Evolutionary conservation across 257 asterid genomes (phyloP).

Genomic region (Ophiorrhiza pumila): DNA sequence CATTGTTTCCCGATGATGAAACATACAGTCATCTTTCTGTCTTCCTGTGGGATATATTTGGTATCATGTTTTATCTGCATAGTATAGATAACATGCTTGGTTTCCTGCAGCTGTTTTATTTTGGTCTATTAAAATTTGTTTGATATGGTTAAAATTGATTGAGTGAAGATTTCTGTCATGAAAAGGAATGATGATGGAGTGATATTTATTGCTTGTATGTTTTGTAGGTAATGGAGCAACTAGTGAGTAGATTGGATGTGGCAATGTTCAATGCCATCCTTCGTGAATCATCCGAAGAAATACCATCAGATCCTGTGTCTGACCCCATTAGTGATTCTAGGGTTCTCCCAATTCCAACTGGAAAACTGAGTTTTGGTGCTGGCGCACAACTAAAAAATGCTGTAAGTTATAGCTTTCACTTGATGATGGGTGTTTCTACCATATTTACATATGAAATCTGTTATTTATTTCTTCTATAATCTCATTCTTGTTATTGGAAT

Average conservation of each 20-base stretch:
- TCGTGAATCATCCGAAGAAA: conserved; percentile 72
- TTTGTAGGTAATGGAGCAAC: conserved; percentile 82
- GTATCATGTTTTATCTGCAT: neutral
- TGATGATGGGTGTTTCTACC: neutral
- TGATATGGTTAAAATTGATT: neutral
- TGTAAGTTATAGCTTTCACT: conserved; percentile 42
- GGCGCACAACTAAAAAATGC: conserved; percentile 91
- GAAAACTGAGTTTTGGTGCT: conserved; percentile 78
- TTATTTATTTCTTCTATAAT: neutral
- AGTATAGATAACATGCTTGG: neutral
- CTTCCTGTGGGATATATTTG: neutral
- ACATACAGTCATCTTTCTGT: neutral
- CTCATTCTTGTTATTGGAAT: neutral
- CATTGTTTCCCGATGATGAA: neutral
- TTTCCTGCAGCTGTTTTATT: neutral
- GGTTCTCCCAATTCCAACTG: conserved; percentile 84
- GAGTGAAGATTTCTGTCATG: neutral
- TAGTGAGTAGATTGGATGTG: conserved; percentile 79
- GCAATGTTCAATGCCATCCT: conserved; percentile 97
- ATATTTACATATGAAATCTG: neutral
- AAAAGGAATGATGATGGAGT: neutral
- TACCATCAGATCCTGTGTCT: conserved; percentile 93
- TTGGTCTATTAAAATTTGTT: neutral
- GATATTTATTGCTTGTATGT: neutral
- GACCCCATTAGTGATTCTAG: conserved; percentile 78